Evolutionary conservation across 768 basidiomycete genomes (phyloP), one percentile per base, ranked within the genome.

Genomic region (Wakefieldia striispora): DNA sequence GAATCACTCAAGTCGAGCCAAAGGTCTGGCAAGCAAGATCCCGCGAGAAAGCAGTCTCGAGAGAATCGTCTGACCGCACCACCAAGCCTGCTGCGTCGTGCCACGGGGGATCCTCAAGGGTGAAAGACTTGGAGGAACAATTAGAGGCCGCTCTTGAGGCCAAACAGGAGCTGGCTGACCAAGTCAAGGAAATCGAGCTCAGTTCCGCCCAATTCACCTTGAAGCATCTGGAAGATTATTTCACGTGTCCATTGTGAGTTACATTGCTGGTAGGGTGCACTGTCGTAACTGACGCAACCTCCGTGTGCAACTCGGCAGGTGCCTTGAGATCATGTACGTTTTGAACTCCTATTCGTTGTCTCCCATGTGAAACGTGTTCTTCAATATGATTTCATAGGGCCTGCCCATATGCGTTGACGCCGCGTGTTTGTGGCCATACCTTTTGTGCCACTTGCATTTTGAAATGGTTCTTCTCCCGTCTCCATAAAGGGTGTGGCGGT

Each of bases 371-470:
- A 11, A 20, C 31, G 14, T 10, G 42, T 21, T 26, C 35, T 31
- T 20, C 34, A 27, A 42, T 16, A 33, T 49, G 8, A 36, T 34
- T n/a, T 4, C 27, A 40, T 24, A 75, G 71, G 53, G 80, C 83
- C 2, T 74, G 75, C 53, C 85, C 86, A 8, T 82, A 82, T 59
- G 68, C 70, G 27, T 67, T 86, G 36, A 76, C 72, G 49, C 77
- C 81, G 16, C 71, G 70, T 13, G 67, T 70, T 35, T 87, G 85
- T 53, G 85, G 86, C 10, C 86, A 88, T 59, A 78, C 83, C 4
- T 87, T 83, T 59, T 86, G 83, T 60, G 78, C 80, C 26, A 67
- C 81, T 41, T 86, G 83, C 66, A 81, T 84, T 52, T 64, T 86
- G 26, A 80, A 79, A 59, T 84, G 83, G 81, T 80, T 81, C 67